Conservation (phyloP, 345 rosid species). For the Carallia pectinifolia region DNA sequence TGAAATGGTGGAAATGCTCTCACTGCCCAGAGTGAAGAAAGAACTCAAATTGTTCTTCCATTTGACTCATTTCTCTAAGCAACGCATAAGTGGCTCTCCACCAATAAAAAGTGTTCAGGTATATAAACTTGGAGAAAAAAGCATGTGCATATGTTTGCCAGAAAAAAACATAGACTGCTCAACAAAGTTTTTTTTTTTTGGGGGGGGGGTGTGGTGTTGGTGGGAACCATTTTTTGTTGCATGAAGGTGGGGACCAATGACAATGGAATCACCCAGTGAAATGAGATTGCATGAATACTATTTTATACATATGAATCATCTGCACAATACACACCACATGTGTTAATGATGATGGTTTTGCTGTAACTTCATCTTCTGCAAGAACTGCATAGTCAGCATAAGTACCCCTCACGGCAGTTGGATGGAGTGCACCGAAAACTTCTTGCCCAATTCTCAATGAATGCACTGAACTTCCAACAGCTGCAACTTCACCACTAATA, state of each 20-base stretch:
- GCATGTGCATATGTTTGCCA: too few species aligned
- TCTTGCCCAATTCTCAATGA: slow-evolving; percentile 68
- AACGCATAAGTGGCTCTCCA: too few species aligned
- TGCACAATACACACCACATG: slow-evolving; percentile 54
- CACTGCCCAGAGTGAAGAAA: background rate
- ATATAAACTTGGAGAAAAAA: too few species aligned
- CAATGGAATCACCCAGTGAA: background rate
- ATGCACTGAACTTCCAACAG: slow-evolving; percentile 63
- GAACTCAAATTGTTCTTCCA: too few species aligned
- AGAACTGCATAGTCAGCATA: slow-evolving; percentile 82
- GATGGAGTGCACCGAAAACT: slow-evolving; percentile 97
- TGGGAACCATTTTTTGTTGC: too few species aligned
- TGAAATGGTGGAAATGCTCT: background rate
- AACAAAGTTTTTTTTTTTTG: too few species aligned
- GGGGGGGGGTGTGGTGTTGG: too few species aligned
- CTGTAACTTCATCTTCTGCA: slow-evolving; percentile 71
- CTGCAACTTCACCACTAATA: slow-evolving; percentile 88
- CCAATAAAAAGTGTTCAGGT: too few species aligned
- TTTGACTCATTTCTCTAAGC: too few species aligned
- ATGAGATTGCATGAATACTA: background rate
- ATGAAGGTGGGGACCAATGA: too few species aligned
- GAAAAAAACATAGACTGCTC: too few species aligned
- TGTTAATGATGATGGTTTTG: slow-evolving; percentile 66
- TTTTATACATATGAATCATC: too few species aligned
- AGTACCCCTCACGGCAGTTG: slow-evolving; percentile 94